Evolutionary conservation across 257 asterid genomes (phyloP).

Genomic region (Dorcoceras hygrometricum): DNA sequence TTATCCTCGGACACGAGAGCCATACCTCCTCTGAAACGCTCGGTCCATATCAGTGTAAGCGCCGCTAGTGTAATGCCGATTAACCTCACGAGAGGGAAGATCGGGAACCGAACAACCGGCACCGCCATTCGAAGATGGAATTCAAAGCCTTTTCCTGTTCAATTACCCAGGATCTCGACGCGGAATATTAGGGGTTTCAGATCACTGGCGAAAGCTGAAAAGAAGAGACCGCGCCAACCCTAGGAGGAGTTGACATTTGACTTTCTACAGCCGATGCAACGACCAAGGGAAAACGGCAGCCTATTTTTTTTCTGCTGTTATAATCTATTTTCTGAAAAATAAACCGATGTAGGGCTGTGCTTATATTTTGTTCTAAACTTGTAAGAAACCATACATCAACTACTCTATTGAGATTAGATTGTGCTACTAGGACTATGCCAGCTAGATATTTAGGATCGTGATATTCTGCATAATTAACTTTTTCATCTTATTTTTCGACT

Average conservation of each 20-base stretch:
- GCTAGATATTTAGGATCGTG: too few relatives aligned
- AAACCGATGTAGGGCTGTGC: too few relatives aligned
- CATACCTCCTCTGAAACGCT: conserved; percentile 88
- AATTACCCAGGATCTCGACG: background rate
- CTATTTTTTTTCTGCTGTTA: too few relatives aligned
- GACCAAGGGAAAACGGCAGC: too few relatives aligned
- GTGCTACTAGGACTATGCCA: too few relatives aligned
- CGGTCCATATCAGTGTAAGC: conserved; percentile 56
- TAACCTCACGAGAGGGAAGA: conserved; percentile 49
- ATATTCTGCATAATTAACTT: too few relatives aligned
- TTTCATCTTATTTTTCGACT: too few relatives aligned
- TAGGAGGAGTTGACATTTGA: background rate
- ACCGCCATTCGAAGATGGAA: conserved; percentile 43
- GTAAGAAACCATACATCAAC: too few relatives aligned
- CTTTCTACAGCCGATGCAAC: too few relatives aligned
- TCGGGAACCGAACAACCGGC: conserved; percentile 70
- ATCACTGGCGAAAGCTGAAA: background rate
- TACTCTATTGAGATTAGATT: too few relatives aligned
- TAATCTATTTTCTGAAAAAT: too few relatives aligned
- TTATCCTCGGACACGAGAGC: conserved; percentile 73
- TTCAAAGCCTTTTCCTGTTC: background rate
- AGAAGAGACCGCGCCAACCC: background rate
- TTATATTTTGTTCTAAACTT: too few relatives aligned
- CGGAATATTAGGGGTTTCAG: background rate
- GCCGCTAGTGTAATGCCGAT: conserved; percentile 53